Evolutionary conservation across 495 filamentous ascomycete genomes (phyloP).

Genomic region (Penicillium malachiteum): DNA sequence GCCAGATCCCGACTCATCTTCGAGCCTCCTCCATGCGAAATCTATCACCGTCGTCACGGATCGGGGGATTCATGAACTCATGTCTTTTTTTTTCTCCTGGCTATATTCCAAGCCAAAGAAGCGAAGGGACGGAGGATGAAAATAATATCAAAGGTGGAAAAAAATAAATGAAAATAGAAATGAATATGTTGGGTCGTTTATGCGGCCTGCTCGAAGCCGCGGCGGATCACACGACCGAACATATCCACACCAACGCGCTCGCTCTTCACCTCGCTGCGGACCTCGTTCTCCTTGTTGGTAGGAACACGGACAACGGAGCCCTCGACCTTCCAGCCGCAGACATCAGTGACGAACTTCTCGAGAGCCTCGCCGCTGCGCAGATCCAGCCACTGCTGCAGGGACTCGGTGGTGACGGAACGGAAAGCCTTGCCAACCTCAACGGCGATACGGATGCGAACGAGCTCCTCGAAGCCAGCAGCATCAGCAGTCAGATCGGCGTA

Average conservation of each 20-base stretch:
- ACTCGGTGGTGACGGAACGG: constrained; percentile 71
- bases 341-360: constrained; percentile 74
- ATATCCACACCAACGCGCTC: constrained; percentile 77
- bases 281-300: constrained; percentile 97
- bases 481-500: constrained; percentile 96
- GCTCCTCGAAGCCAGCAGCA: constrained; percentile 93
- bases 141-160: constrained; percentile 9
- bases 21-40: constrained; percentile 33
- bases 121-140: constrained; percentile 20
- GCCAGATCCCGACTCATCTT: constrained; percentile 35
- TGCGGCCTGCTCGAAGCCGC: constrained; percentile 88
- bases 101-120: constrained; percentile 5
- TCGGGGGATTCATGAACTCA: constrained; percentile 34
- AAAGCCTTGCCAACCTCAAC: constrained; percentile 85
- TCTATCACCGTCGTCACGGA: constrained; percentile 32
- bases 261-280: constrained; percentile 90
- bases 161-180: constrained; percentile 14
- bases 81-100: constrained; percentile 25
- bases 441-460: constrained; percentile 89
- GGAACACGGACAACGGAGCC: constrained; percentile 70
- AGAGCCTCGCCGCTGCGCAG: constrained; percentile 67
- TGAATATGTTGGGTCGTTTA: constrained; percentile 29
- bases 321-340: constrained; percentile 84
- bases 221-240: constrained; percentile 84
- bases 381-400: constrained; percentile 87